A percentile compares a stretch with the other conserved stretches of the same genome.
phyloP scores from a whole-genome alignment of 306 rosid genomes.

The Benincasa hispida region DNA sequence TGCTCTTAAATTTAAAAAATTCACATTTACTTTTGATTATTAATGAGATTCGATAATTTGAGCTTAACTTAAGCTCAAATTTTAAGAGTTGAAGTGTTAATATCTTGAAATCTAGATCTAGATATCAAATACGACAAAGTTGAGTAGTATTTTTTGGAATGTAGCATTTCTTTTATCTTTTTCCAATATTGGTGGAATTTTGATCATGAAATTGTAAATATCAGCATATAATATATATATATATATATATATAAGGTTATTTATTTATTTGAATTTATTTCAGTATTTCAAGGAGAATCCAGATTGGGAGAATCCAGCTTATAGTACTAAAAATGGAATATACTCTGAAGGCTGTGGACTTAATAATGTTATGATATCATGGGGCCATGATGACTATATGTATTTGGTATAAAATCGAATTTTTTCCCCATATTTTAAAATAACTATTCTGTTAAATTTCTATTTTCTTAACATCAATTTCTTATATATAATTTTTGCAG shows the following conservation, averaged over 20 bases:
- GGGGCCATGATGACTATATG: constrained; percentile 75
- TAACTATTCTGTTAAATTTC: no score
- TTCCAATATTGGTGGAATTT: background rate
- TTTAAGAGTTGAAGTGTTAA: no score
- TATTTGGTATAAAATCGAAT: constrained; percentile 42
- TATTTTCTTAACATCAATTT: background rate
- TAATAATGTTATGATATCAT: constrained; percentile 38
- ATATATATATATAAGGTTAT: no score
- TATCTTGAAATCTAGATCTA: no score
- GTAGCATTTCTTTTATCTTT: background rate
- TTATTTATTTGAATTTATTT: background rate
- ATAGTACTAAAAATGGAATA: constrained; percentile 29
- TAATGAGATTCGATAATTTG: no score
- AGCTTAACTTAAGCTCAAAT: no score
- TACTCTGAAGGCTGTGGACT: constrained; percentile 44
- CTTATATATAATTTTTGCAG: constrained; percentile 12
- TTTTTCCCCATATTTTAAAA: background rate
- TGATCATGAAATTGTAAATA: background rate
- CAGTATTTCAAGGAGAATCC: constrained; percentile 53
- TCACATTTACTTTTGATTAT: no score
- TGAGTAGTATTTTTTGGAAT: no score
- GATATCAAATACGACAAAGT: no score
- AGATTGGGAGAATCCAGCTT: constrained; percentile 25
- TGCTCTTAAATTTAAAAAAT: no score
- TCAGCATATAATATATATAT: background rate